These are phyloP conservation scores for Claviceps digitariae DNA, from an alignment of 2,329 filamentous ascomycete genomes.

Conservation along the genomic window DNA sequence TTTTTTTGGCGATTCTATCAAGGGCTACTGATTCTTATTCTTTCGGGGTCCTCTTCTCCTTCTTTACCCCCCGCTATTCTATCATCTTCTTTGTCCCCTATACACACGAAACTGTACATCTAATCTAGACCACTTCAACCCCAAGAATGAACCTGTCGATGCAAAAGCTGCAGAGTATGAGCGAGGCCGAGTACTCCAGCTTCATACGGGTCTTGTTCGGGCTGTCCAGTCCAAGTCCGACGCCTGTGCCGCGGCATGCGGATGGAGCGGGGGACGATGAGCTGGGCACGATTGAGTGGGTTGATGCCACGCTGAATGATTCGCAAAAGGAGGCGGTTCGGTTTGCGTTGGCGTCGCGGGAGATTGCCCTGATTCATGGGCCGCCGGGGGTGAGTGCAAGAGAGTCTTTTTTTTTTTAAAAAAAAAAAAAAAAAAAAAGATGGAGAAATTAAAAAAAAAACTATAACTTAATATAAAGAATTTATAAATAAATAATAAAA, in stretches of 20 bases:
- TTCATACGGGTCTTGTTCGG: slow-evolving; percentile 53
- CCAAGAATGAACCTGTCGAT: slow-evolving; percentile 50
- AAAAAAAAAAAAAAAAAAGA: not conserved
- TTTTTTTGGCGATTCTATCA: too few relatives aligned
- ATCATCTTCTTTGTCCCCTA: too few relatives aligned
- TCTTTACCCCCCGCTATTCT: too few relatives aligned
- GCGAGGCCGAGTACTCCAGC: slow-evolving; percentile 40
- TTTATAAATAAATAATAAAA: too few relatives aligned
- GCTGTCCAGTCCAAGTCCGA: slow-evolving; percentile 38
- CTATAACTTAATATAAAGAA: too few relatives aligned
- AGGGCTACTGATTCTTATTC: too few relatives aligned
- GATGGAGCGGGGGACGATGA: slow-evolving; percentile 27
- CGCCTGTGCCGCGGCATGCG: slow-evolving; percentile 30
- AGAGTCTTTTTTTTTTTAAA: not conserved
- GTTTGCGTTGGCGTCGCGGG: slow-evolving; percentile 72
- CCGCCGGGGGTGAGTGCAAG: slow-evolving; percentile 62
- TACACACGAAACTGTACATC: not conserved
- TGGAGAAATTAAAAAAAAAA: too few relatives aligned
- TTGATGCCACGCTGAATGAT: slow-evolving; percentile 48
- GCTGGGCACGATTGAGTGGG: slow-evolving; percentile 41
- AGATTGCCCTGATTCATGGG: slow-evolving; percentile 84
- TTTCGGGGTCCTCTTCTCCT: too few relatives aligned
- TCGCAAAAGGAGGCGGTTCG: slow-evolving; percentile 55
- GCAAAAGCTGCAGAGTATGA: slow-evolving; percentile 44
- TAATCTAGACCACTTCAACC: not conserved